These are phyloP conservation scores for Eucalyptus urophylla DNA, from an alignment of 345 rosid genomes.

Conservation along the genomic window DNA sequence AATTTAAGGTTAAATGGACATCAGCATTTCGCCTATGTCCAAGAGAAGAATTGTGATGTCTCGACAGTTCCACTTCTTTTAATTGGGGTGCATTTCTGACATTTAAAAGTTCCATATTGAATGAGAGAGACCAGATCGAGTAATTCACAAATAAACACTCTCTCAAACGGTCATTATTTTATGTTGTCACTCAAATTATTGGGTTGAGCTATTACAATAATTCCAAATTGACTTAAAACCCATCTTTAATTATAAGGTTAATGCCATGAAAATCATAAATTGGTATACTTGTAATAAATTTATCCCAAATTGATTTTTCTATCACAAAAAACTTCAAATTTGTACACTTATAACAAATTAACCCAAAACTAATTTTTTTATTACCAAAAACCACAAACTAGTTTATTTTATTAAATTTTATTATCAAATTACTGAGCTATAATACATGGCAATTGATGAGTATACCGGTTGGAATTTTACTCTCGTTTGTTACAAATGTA, in stretches of 20 bases:
- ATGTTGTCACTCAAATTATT: not conserved
- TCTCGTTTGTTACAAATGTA: too few species aligned
- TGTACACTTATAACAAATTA: too few species aligned
- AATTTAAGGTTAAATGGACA: too few species aligned
- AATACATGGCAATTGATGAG: too few species aligned
- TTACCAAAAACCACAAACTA: accelerated
- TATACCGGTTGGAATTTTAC: accelerated
- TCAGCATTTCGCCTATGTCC: not conserved
- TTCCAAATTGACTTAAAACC: not conserved
- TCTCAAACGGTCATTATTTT: not conserved
- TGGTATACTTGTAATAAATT: too few species aligned
- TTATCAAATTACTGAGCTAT: too few species aligned
- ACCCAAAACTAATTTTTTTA: too few species aligned
- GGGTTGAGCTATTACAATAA: not conserved
- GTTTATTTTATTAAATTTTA: too few species aligned
- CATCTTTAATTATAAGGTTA: not conserved
- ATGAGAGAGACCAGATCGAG: not conserved
- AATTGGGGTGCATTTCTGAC: not conserved
- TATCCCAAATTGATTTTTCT: too few species aligned
- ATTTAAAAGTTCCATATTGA: not conserved
- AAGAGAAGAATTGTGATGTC: not conserved
- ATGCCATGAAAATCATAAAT: too few species aligned
- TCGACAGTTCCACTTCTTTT: not conserved
- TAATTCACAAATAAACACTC: not conserved
- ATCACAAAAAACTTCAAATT: too few species aligned